phyloP scores from a whole-genome alignment of 495 filamentous ascomycete species.

The Cercophora scortea region DNA sequence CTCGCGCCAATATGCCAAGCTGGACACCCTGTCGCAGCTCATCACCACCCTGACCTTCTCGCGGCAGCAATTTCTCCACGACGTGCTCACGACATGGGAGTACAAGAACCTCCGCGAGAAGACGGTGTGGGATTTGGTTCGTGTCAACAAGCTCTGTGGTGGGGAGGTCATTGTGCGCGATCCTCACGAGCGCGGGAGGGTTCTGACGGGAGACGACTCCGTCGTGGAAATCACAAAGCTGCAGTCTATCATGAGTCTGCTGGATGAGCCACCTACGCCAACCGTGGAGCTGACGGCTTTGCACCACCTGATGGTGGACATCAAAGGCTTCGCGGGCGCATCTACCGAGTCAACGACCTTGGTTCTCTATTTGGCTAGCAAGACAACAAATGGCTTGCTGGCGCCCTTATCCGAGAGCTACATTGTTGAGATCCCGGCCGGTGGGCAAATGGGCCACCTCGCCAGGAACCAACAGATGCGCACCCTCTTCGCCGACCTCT shows the following conservation, averaged over 20 bases:
- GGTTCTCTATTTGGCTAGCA: constrained; percentile 70
- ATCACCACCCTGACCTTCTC: constrained; percentile 74
- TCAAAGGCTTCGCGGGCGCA: constrained; percentile 69
- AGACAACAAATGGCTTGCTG: constrained; percentile 50
- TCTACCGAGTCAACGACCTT: constrained; percentile 65
- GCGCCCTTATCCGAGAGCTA: constrained; percentile 76
- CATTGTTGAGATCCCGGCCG: constrained; percentile 67
- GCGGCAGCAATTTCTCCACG: constrained; percentile 82
- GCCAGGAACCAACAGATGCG: constrained; percentile 59
- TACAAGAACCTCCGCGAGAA: constrained; percentile 66
- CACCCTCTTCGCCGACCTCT: constrained; percentile 81
- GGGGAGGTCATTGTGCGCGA: constrained; percentile 92
- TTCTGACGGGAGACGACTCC: constrained; percentile 87
- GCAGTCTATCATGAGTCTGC: constrained; percentile 91
- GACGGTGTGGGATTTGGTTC: constrained; percentile 91
- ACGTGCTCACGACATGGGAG: constrained; percentile 82
- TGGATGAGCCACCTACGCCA: constrained; percentile 65
- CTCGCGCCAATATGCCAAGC: constrained; percentile 64
- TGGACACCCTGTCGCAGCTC: constrained; percentile 74
- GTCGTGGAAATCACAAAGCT: constrained; percentile 84
- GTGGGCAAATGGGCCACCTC: constrained; percentile 54
- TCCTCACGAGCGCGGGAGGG: constrained; percentile 69
- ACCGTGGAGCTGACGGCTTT: constrained; percentile 62
- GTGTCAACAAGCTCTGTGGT: constrained; percentile 84
- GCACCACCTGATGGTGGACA: constrained; percentile 79